Percentiles rank a stretch among this genome's conserved stretches.
These are phyloP conservation scores for Grosmannia clavigera DNA, from an alignment of 2,329 filamentous ascomycete genomes.

Conservation along the genomic window DNA sequence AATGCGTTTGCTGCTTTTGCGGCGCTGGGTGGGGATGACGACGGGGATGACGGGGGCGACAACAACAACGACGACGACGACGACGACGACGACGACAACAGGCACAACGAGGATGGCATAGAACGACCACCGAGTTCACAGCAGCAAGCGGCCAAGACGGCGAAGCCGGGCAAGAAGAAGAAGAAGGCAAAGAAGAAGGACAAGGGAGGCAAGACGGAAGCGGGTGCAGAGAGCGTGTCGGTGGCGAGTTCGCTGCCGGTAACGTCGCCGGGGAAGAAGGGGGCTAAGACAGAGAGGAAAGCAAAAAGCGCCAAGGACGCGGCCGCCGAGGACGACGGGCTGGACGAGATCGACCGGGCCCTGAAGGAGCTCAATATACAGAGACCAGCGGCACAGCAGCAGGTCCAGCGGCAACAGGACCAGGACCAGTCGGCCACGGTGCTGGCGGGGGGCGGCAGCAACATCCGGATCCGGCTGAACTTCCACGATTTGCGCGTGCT, in stretches of 20 bases:
- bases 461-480: conserved; percentile 30
- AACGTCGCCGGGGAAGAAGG: background rate
- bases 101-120: conserved; percentile 13
- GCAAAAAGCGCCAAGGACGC: background rate
- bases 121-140: background rate
- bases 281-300: background rate
- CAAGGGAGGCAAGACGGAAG: background rate
- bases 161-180: conserved; percentile 20
- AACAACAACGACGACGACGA: conserved; percentile 23
- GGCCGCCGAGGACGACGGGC: background rate
- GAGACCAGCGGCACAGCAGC: background rate
- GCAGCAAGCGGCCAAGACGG: background rate
- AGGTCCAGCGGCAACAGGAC: background rate
- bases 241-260: background rate
- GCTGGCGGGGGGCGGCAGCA: background rate
- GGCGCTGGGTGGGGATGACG: conserved; percentile 33
- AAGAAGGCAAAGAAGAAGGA: conserved; percentile 20
- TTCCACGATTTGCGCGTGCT: conserved; percentile 67
- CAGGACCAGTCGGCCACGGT: too few species aligned
- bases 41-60: conserved; percentile 26
- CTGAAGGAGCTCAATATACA: conserved; percentile 34
- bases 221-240: background rate
- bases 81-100: conserved; percentile 19
- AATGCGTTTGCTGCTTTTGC: conserved; percentile 35
- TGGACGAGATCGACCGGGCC: conserved; percentile 44